phyloP scores from a whole-genome alignment of 1,139 yeast species.

The Maudiozyma humilis region DNA sequence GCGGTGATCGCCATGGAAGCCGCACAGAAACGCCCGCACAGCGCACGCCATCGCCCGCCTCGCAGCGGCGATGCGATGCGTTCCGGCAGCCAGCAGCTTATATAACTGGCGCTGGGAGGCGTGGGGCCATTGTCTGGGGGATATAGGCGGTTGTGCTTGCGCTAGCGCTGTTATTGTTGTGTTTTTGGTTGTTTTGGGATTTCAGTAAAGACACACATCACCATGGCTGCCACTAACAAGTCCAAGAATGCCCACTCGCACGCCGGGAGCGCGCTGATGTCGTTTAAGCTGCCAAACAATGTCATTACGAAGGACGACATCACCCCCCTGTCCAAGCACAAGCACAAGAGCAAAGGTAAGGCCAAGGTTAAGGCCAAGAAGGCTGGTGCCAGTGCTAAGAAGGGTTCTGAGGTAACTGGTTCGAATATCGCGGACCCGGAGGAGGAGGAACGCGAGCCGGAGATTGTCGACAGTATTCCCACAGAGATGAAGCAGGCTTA shows the following conservation, averaged over 20 bases:
- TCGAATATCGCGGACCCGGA: no score
- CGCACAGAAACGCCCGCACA: no score
- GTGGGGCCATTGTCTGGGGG: no score
- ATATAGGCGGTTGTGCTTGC: no score
- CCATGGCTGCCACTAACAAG: background rate
- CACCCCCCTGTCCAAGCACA: constrained; percentile 15
- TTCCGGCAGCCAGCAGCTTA: no score
- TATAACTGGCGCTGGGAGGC: no score
- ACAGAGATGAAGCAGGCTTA: constrained; percentile 7
- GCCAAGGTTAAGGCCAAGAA: background rate
- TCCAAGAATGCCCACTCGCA: background rate
- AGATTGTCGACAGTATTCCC: constrained; percentile 11
- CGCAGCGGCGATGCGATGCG: no score
- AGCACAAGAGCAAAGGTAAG: constrained; percentile 6
- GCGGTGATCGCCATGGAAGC: background rate
- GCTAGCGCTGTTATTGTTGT: no score
- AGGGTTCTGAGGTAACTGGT: no score
- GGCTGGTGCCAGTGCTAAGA: background rate
- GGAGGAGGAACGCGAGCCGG: constrained; percentile 8
- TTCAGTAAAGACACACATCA: no score
- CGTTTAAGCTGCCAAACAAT: constrained; percentile 11
- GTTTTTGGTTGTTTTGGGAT: no score
- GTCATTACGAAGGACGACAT: constrained; percentile 24
- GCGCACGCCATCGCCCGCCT: background rate
- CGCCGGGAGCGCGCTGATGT: no score